Percentiles rank a stretch among this genome's conserved stretches.
phyloP scores from a whole-genome alignment of 2,329 filamentous ascomycete species.

The Penicillium concentricum region DNA sequence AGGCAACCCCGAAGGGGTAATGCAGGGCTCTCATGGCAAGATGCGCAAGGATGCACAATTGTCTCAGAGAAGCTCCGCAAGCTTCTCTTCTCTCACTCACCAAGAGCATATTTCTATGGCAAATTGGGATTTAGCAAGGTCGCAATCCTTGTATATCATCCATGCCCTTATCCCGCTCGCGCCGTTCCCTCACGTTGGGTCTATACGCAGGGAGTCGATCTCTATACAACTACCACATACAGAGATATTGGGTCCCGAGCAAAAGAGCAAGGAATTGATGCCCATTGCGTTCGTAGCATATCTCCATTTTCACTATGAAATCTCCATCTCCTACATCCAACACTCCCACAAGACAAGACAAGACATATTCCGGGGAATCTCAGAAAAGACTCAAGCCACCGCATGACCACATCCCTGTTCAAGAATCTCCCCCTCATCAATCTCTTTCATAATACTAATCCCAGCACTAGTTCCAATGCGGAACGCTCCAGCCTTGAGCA shows the following conservation, averaged over 20 bases:
- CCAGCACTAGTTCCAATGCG: conserved; percentile 58
- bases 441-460: conserved; percentile 54
- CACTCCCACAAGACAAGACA: not conserved
- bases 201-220: not conserved
- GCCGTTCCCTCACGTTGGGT: not conserved
- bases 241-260: not conserved
- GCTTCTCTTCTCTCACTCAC: not conserved
- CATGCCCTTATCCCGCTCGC: not conserved
- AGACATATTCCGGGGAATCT: not conserved
- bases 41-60: conserved; percentile 8
- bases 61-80: not conserved
- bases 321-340: not conserved
- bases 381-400: conserved; percentile 4
- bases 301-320: not conserved
- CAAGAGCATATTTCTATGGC: not conserved
- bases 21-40: not conserved
- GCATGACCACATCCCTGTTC: conserved; percentile 22
- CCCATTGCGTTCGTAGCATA: not conserved
- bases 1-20: conserved; percentile 7
- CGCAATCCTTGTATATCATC: conserved; percentile 1
- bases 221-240: not conserved
- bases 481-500: conserved; percentile 58
- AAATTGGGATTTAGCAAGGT: not conserved
- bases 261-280: not conserved
- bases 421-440: conserved; percentile 22